A percentile compares a stretch with the other conserved stretches of the same genome.
Evolutionary conservation across 106 monocot species (phyloP).

Genomic region (Platanthera guangdongensis): DNA sequence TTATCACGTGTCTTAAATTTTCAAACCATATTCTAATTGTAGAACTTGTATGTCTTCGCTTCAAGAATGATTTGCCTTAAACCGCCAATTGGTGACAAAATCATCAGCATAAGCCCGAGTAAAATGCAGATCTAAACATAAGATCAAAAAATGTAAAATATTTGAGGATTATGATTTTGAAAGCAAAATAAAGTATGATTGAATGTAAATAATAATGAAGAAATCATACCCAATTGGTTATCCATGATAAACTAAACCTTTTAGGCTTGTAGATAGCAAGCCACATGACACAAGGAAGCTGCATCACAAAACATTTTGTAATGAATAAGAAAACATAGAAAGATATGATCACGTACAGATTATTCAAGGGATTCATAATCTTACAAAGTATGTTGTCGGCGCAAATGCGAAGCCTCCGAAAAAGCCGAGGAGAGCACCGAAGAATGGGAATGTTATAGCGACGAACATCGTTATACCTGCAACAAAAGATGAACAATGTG

Average conservation of each 20-base stretch:
- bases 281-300: conserved; percentile 83
- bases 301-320: neutral
- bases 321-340: too few relatives aligned
- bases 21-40: conserved; percentile 7
- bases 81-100: conserved; percentile 32
- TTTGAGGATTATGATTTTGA: neutral
- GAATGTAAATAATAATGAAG: neutral
- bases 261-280: conserved; percentile 53
- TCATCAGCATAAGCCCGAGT: conserved; percentile 27
- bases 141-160: neutral
- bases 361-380: neutral
- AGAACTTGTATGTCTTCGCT: conserved; percentile 35
- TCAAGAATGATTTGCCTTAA: conserved; percentile 26
- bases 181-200: neutral
- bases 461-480: conserved; percentile 51
- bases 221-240: conserved; percentile 48
- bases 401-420: conserved; percentile 61
- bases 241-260: conserved; percentile 60
- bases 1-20: too few relatives aligned
- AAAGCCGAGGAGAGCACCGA: conserved; percentile 48
- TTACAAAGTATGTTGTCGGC: conserved; percentile 57
- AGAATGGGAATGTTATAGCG: conserved; percentile 49
- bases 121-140: conserved; percentile 30
- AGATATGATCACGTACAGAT: too few relatives aligned
- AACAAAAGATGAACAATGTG: neutral